phyloP scores from a whole-genome alignment of 306 rosid genomes.

The Glycine soja region DNA sequence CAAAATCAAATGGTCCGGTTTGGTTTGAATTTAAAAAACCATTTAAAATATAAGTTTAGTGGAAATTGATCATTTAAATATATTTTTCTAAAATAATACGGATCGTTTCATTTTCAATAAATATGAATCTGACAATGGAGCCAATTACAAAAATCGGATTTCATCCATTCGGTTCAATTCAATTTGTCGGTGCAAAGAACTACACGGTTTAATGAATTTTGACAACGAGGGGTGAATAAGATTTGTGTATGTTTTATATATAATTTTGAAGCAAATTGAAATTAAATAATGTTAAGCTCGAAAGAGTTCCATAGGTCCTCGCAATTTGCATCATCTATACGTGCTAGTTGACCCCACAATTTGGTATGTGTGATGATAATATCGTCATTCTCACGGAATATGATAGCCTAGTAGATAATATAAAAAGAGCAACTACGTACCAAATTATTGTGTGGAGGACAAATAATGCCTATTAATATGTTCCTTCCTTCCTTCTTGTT shows the following conservation, averaged over 20 bases:
- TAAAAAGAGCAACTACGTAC: neutral
- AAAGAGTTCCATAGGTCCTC: neutral
- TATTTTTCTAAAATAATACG: too few species aligned
- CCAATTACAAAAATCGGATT: too few species aligned
- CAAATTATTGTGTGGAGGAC: conserved; percentile 48
- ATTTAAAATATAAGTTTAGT: too few species aligned
- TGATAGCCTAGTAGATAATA: conserved; percentile 33
- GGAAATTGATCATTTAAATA: too few species aligned
- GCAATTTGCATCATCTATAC: neutral
- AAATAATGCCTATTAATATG: neutral
- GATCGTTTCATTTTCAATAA: too few species aligned
- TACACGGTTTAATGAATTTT: too few species aligned
- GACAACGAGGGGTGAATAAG: too few species aligned
- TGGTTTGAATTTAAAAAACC: too few species aligned
- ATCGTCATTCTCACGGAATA: conserved; percentile 31
- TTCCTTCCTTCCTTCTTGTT: neutral
- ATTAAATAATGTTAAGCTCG: neutral
- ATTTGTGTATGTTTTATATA: neutral
- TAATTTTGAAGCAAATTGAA: neutral
- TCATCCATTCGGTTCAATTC: too few species aligned
- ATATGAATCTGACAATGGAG: too few species aligned
- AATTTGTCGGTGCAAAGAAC: too few species aligned
- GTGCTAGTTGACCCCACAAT: conserved; percentile 40
- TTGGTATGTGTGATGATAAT: conserved; percentile 31
- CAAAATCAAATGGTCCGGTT: too few species aligned